These are phyloP conservation scores for Neonectria faginata DNA, from an alignment of 2,329 filamentous ascomycete genomes.

Conservation along the genomic window DNA sequence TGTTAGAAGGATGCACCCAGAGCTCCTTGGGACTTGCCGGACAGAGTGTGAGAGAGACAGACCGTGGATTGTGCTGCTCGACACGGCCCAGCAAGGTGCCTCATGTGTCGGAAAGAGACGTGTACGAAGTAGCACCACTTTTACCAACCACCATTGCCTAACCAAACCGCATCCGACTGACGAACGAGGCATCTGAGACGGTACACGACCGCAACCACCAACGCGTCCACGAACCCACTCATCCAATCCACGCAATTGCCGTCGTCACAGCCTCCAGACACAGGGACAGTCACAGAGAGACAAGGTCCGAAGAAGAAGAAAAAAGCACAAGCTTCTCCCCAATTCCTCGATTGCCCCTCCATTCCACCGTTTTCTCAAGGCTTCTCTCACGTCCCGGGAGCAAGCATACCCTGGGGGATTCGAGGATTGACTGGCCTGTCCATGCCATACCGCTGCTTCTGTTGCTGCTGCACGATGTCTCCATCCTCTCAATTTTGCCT, in stretches of 20 bases:
- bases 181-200: constrained; percentile 16
- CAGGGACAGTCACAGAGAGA: constrained; percentile 11
- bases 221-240: not conserved
- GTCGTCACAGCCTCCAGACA: constrained; percentile 6
- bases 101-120: not conserved
- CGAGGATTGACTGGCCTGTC: not conserved
- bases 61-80: constrained; percentile 11
- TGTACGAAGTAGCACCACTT: not conserved
- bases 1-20: not conserved
- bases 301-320: not conserved
- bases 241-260: constrained; percentile 6
- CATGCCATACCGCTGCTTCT: constrained; percentile 6
- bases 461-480: constrained; percentile 12
- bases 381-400: constrained; percentile 12
- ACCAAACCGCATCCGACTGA: constrained; percentile 11
- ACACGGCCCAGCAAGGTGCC: constrained; percentile 19
- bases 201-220: constrained; percentile 10
- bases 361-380: constrained; percentile 22
- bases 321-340: not conserved
- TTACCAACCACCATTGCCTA: constrained; percentile 5
- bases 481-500: constrained; percentile 20
- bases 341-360: constrained; percentile 12
- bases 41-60: not conserved
- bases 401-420: not conserved
- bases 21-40: not conserved